A percentile compares a stretch with the other conserved stretches of the same genome.
Conservation (phyloP, 1,284 basidiomycete genomes). For the Fomitiporia mediterranea region DNA sequence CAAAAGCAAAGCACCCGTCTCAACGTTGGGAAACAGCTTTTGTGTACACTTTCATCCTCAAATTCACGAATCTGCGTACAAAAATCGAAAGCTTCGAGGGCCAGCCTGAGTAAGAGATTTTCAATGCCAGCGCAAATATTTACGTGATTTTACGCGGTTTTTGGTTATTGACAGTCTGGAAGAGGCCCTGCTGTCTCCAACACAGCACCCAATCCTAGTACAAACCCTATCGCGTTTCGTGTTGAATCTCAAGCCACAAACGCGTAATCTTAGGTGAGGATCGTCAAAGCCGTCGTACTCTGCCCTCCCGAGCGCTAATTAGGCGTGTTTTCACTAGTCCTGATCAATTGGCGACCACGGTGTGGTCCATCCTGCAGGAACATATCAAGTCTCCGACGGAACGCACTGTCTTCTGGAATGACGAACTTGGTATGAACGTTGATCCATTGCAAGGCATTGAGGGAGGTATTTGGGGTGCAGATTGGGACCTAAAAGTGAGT, state of each 20-base stretch:
- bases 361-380: constrained; percentile 61
- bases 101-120: constrained; percentile 67
- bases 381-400: constrained; percentile 60
- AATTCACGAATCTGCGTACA: constrained; percentile 65
- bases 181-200: constrained; percentile 63
- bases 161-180: constrained; percentile 52
- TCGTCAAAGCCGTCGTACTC: constrained; percentile 15
- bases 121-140: not conserved
- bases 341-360: constrained; percentile 71
- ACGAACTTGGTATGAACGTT: constrained; percentile 55
- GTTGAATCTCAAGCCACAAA: constrained; percentile 71
- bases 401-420: constrained; percentile 74
- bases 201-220: constrained; percentile 64
- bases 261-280: constrained; percentile 78
- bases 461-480: constrained; percentile 64
- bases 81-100: constrained; percentile 74
- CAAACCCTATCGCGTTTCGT: constrained; percentile 69
- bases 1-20: constrained; percentile 62
- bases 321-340: constrained; percentile 37
- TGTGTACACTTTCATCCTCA: constrained; percentile 76
- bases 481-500: constrained; percentile 79
- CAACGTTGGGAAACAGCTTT: constrained; percentile 84
- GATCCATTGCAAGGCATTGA: constrained; percentile 63
- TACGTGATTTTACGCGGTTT: constrained; percentile 13
- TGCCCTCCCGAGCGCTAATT: not conserved